Percentiles rank a stretch among this genome's conserved stretches.
phyloP scores from a whole-genome alignment of 768 basidiomycete species.

The Mycena floridula region DNA sequence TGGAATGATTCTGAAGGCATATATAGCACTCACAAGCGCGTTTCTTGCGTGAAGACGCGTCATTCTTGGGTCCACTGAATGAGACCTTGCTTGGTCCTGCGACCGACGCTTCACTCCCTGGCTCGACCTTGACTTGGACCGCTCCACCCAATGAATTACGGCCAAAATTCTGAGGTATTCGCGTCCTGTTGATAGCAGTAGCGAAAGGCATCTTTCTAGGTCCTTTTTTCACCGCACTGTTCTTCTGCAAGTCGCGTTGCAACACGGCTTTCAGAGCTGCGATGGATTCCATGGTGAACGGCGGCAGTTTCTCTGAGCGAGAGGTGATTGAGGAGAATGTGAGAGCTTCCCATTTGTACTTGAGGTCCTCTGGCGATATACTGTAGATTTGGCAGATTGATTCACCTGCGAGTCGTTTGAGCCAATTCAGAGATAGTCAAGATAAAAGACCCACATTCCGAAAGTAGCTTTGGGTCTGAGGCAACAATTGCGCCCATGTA shows the following conservation, averaged over 20 bases:
- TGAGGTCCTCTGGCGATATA: conserved; percentile 43
- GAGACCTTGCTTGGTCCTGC: conserved; percentile 22
- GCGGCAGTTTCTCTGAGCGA: conserved; percentile 25
- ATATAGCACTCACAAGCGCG: conserved; percentile 50
- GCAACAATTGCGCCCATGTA: conserved; percentile 19
- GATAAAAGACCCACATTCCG: conserved; percentile 41
- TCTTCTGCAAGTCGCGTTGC: conserved; percentile 35
- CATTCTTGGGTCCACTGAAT: conserved; percentile 35
- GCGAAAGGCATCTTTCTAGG: conserved; percentile 22
- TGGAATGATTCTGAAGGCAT: not conserved
- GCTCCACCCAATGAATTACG: conserved; percentile 8
- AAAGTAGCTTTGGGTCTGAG: conserved; percentile 36
- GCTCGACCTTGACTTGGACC: conserved; percentile 30
- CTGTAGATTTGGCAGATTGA: conserved; percentile 61
- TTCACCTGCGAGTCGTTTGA: conserved; percentile 38
- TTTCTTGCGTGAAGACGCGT: conserved; percentile 31
- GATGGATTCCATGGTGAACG: conserved; percentile 44
- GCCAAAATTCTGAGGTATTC: conserved; percentile 18
- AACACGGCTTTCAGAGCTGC: conserved; percentile 41
- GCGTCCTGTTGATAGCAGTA: conserved; percentile 29
- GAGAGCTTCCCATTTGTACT: conserved; percentile 68
- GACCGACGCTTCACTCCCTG: conserved; percentile 16
- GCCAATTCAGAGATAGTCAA: not conserved
- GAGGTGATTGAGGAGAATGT: conserved; percentile 24
- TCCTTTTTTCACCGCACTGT: conserved; percentile 25